Conservation (phyloP, 768 basidiomycete species). For the Amanita inopinata region DNA sequence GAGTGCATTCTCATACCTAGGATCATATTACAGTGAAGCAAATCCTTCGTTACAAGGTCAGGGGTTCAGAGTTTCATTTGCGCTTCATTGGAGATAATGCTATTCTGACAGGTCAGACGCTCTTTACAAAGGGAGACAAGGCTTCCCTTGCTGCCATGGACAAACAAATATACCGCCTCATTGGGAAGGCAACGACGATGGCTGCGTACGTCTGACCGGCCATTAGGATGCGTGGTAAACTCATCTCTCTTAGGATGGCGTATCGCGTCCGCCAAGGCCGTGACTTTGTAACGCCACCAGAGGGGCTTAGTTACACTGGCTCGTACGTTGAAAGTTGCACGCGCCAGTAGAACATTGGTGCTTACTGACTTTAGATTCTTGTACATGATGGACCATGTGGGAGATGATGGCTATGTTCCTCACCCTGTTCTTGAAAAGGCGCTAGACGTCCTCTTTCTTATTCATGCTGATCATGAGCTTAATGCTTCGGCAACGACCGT, state of each 20-base stretch:
- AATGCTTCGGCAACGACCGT: slow-evolving; percentile 84
- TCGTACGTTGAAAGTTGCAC: slow-evolving; percentile 44
- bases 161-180: slow-evolving; percentile 83
- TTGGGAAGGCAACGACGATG: slow-evolving; percentile 82
- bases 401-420: slow-evolving; percentile 63
- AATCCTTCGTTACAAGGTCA: slow-evolving; percentile 81
- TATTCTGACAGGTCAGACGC: slow-evolving; percentile 50
- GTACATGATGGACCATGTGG: slow-evolving; percentile 83
- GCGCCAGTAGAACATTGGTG: not conserved
- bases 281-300: slow-evolving; percentile 77
- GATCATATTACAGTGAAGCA: slow-evolving; percentile 80
- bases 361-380: slow-evolving; percentile 46
- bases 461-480: slow-evolving; percentile 87
- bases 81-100: not conserved
- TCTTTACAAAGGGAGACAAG: slow-evolving; percentile 61
- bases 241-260: slow-evolving; percentile 54
- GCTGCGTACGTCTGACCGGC: slow-evolving; percentile 51
- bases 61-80: slow-evolving; percentile 7
- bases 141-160: slow-evolving; percentile 74
- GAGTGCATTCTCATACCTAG: slow-evolving; percentile 80
- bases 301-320: slow-evolving; percentile 75
- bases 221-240: not conserved
- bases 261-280: slow-evolving; percentile 89
- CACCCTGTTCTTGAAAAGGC: slow-evolving; percentile 83
- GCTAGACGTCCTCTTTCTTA: slow-evolving; percentile 77